phyloP scores from a whole-genome alignment of 805 yeast genomes.

The Kuraishia floccosa region DNA sequence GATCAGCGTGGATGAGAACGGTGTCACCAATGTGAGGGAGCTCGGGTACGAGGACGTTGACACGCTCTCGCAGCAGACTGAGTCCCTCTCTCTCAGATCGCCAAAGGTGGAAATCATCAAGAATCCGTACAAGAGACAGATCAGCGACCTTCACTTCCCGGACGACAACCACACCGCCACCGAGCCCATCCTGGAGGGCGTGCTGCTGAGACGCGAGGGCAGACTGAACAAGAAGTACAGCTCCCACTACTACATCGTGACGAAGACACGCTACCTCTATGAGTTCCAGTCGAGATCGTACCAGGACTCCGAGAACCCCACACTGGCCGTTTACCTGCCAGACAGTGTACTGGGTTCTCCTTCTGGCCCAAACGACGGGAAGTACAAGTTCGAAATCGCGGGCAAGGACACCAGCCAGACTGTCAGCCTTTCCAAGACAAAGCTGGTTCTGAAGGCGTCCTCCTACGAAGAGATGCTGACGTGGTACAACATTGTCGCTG shows the following conservation, averaged over 20 bases:
- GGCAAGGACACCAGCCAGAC: conserved; percentile 29
- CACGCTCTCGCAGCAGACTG: background rate
- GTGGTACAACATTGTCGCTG: conserved; percentile 31
- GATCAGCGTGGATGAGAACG: conserved; percentile 20
- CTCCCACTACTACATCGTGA: conserved; percentile 34
- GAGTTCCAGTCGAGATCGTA: conserved; percentile 33
- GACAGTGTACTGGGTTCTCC: conserved; percentile 28
- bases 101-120: conserved; percentile 1
- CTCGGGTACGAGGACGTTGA: background rate
- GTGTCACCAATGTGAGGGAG: conserved; percentile 6
- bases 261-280: conserved; percentile 30
- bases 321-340: conserved; percentile 32
- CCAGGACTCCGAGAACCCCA: conserved; percentile 30
- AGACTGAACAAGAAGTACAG: conserved; percentile 26
- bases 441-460: conserved; percentile 26
- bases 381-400: conserved; percentile 25
- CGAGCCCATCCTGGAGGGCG: conserved; percentile 35
- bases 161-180: conserved; percentile 27
- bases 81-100: background rate
- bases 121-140: conserved; percentile 20
- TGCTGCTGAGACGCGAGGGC: conserved; percentile 31
- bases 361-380: conserved; percentile 17
- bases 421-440: conserved; percentile 15
- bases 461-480: conserved; percentile 29
- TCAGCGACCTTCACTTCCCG: conserved; percentile 22